Conservation (phyloP, 345 rosid genomes). For the Eutrema heterophyllum region DNA sequence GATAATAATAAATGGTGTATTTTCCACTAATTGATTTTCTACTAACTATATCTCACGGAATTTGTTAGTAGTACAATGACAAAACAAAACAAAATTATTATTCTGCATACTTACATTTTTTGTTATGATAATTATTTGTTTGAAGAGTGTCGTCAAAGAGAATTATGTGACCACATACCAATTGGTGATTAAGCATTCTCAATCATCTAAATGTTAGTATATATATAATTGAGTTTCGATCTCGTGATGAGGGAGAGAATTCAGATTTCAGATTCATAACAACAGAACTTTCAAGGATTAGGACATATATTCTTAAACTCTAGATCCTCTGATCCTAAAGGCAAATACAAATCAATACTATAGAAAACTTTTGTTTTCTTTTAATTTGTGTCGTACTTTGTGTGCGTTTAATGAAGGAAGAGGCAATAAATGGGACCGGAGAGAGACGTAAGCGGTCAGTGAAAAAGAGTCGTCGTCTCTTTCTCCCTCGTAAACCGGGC, state of each 20-base stretch:
- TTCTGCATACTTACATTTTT: background rate
- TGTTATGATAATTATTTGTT: background rate
- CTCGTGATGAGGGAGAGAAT: background rate
- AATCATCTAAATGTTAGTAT: no score
- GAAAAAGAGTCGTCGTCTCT: conserved; percentile 20
- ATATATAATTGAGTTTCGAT: background rate
- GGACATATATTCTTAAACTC: conserved; percentile 10
- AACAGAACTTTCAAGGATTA: conserved; percentile 23
- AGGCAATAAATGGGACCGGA: conserved; percentile 24
- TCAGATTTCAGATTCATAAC: background rate
- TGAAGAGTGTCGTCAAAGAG: no score
- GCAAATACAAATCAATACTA: background rate
- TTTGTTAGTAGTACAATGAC: background rate
- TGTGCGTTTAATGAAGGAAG: conserved; percentile 19
- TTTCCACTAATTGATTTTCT: background rate
- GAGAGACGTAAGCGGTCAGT: conserved; percentile 36
- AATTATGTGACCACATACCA: no score
- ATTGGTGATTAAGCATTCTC: no score
- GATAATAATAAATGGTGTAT: background rate
- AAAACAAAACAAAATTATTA: background rate
- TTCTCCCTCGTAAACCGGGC: conserved; percentile 44
- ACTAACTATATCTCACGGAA: background rate
- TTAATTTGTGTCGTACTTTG: conserved; percentile 22
- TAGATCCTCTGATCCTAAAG: background rate
- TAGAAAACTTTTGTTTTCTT: background rate